These are phyloP conservation scores for Naganishia albida DNA, from an alignment of 1,284 basidiomycete genomes.

Conservation along the genomic window DNA sequence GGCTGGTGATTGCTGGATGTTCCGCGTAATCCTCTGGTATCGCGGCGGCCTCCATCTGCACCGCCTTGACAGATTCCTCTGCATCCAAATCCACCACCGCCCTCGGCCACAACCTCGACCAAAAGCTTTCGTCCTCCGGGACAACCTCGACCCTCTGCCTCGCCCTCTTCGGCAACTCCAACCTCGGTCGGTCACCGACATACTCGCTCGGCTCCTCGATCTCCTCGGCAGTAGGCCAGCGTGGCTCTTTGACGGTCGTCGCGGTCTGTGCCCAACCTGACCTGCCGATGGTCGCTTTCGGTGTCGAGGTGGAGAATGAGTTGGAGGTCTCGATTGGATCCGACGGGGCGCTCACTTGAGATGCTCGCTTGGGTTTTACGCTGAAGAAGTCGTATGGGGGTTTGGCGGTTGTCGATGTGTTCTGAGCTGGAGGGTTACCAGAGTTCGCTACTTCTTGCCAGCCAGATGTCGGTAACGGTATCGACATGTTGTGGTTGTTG, in stretches of 20 bases:
- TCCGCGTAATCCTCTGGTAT: neutral
- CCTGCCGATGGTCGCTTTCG: conserved; percentile 9
- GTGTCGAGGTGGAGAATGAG: conserved; percentile 2
- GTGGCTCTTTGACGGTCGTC: conserved; percentile 1
- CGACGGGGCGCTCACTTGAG: neutral
- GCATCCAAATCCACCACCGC: neutral
- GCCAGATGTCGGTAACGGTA: neutral
- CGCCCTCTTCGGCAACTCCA: conserved; percentile 28
- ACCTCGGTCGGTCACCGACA: conserved; percentile 8
- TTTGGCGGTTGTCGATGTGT: neutral
- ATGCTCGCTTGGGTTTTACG: neutral
- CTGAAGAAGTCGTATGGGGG: conserved; percentile 8
- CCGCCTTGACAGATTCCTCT: neutral
- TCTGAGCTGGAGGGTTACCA: neutral
- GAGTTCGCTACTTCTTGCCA: neutral
- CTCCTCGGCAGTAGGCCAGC: conserved; percentile 23
- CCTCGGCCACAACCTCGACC: conserved; percentile 16
- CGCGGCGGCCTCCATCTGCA: neutral
- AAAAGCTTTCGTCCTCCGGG: conserved; percentile 10
- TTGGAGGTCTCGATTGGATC: conserved; percentile 3
- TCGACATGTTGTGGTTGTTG: too few species aligned
- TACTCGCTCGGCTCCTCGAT: conserved; percentile 12
- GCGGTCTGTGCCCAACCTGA: conserved; percentile 22
- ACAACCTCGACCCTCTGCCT: conserved; percentile 11
- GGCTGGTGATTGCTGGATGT: conserved; percentile 17